Conservation (phyloP, 441 rosid genomes). For the Isatis lusitanica region DNA sequence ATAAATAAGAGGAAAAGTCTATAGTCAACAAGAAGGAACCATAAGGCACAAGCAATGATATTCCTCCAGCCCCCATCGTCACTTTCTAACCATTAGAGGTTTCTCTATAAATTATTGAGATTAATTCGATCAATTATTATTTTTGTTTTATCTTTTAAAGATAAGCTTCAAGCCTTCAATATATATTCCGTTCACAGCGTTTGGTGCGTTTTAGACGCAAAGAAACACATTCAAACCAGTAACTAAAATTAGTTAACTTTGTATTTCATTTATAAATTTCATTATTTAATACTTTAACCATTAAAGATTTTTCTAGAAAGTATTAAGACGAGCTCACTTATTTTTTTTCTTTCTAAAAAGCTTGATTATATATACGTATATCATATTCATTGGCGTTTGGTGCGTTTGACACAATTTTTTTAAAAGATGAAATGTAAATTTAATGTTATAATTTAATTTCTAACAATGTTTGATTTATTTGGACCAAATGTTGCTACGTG, state of each 20-base stretch:
- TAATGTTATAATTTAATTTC: background rate
- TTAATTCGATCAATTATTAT: background rate
- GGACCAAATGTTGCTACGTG: background rate
- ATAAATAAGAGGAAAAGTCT: slow-evolving; percentile 33
- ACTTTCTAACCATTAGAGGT: slow-evolving; percentile 35
- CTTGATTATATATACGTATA: background rate
- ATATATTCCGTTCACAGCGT: slow-evolving; percentile 4
- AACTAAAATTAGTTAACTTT: slow-evolving; percentile 1
- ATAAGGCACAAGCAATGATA: slow-evolving; percentile 42
- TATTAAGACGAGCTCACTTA: background rate
- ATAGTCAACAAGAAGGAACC: slow-evolving; percentile 40
- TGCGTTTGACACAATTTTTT: background rate
- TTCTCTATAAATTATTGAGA: slow-evolving; percentile 12
- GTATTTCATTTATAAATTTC: background rate
- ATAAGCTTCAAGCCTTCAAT: background rate
- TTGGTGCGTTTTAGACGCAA: slow-evolving; percentile 27
- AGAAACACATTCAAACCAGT: background rate
- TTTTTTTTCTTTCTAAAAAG: background rate
- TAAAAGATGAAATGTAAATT: background rate
- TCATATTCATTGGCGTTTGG: background rate
- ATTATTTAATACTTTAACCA: background rate
- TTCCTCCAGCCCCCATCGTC: slow-evolving; percentile 33
- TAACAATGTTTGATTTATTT: background rate
- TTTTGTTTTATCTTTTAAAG: background rate
- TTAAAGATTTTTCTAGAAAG: background rate